A percentile compares a stretch with the other conserved stretches of the same genome.
Evolutionary conservation across 768 basidiomycete genomes (phyloP).

Genomic region (Leccinum olivaceopallidum): DNA sequence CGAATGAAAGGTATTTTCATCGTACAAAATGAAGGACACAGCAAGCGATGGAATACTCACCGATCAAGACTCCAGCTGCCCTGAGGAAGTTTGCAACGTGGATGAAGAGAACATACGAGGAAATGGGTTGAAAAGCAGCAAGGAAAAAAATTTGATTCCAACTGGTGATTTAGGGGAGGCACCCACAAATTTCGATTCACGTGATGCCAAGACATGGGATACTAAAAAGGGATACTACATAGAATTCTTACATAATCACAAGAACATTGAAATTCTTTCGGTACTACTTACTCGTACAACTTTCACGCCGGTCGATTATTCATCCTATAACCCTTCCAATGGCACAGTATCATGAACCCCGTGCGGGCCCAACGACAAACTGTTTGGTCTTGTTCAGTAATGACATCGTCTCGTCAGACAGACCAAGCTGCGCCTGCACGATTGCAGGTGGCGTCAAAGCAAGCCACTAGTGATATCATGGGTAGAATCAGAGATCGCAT

Average conservation of each 20-base stretch:
- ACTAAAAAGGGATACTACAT: too few species aligned
- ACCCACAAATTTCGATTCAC: neutral
- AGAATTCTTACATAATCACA: too few species aligned
- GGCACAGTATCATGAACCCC: neutral
- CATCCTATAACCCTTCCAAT: neutral
- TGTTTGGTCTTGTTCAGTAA: conserved; percentile 41
- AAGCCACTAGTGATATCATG: conserved; percentile 36
- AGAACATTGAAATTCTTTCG: neutral
- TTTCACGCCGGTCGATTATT: neutral
- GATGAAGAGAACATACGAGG: neutral
- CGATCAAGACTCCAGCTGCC: neutral
- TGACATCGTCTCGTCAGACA: conserved; percentile 39
- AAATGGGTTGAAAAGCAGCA: neutral
- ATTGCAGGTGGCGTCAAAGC: conserved; percentile 47
- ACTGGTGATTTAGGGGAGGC: conserved; percentile 13
- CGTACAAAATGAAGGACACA: conserved; percentile 24
- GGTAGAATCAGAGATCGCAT: neutral
- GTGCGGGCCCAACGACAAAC: conserved; percentile 34
- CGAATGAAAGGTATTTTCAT: conserved; percentile 53
- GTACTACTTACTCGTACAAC: neutral
- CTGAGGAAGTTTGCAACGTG: neutral
- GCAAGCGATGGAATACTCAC: conserved; percentile 8
- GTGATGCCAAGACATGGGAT: neutral
- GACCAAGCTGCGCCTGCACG: conserved; percentile 45
- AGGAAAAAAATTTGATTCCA: neutral